phyloP scores from a whole-genome alignment of 2,329 filamentous ascomycete species.

The Apiospora phragmitis region DNA sequence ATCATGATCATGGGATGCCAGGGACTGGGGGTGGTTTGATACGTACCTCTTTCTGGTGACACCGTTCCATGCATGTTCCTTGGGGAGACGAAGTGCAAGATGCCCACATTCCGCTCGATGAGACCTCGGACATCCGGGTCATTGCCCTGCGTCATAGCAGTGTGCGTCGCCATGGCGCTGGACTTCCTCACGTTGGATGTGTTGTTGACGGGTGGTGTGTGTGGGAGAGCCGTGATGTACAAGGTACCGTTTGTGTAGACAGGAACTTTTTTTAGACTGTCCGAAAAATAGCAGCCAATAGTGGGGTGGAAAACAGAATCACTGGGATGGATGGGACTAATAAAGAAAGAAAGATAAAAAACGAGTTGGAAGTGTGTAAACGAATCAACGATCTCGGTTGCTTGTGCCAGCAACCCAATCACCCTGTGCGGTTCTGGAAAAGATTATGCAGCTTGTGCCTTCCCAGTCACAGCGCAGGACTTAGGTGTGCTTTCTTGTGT shows the following conservation, averaged over 20 bases:
- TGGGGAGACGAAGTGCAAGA: constrained; percentile 40
- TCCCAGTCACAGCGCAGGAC: background rate
- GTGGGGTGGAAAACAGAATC: background rate
- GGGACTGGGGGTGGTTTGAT: background rate
- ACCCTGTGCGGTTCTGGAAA: background rate
- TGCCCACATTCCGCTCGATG: constrained; percentile 39
- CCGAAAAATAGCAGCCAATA: background rate
- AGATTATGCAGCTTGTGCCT: background rate
- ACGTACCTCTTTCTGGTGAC: constrained; percentile 45
- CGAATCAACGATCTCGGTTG: background rate
- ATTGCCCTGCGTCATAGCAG: constrained; percentile 35
- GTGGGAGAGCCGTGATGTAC: background rate
- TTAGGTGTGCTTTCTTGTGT: background rate
- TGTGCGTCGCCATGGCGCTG: constrained; percentile 33
- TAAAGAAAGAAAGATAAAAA: background rate
- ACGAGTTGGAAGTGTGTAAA: background rate
- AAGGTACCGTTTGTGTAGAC: background rate
- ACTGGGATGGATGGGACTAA: background rate
- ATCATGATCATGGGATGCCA: background rate
- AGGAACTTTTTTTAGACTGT: constrained; percentile 2
- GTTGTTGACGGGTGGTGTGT: background rate
- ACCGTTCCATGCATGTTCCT: constrained; percentile 43
- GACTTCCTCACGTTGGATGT: background rate
- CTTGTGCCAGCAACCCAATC: background rate
- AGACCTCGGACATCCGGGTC: constrained; percentile 30